phyloP scores from a whole-genome alignment of 768 basidiomycete genomes.

The Lactifluus piperatus region DNA sequence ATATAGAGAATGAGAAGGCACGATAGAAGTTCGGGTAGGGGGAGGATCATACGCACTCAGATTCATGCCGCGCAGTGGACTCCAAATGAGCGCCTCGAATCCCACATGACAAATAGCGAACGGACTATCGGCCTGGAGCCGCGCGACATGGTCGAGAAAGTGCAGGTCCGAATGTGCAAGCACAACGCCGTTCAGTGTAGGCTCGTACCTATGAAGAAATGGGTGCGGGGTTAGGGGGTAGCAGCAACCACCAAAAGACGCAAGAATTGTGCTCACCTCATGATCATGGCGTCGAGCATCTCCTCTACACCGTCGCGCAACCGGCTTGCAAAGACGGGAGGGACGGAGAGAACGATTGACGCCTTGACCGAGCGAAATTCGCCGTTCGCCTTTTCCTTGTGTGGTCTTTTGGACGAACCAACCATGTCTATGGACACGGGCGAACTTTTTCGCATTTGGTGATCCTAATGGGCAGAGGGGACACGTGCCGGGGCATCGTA shows the following conservation, averaged over 20 bases:
- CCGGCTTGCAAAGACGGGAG: constrained; percentile 73
- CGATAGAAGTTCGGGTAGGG: background rate
- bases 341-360: constrained; percentile 63
- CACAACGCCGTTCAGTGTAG: constrained; percentile 79
- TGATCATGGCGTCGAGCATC: constrained; percentile 89
- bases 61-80: constrained; percentile 71
- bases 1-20: background rate
- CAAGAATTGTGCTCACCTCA: constrained; percentile 53
- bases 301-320: constrained; percentile 73
- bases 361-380: constrained; percentile 60
- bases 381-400: constrained; percentile 22
- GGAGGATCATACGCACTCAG: constrained; percentile 45
- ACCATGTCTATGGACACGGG: constrained; percentile 22
- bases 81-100: constrained; percentile 87
- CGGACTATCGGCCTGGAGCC: constrained; percentile 76
- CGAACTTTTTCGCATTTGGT: constrained; percentile 11
- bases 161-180: constrained; percentile 73
- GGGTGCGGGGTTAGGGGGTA: background rate
- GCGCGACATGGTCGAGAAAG: constrained; percentile 56
- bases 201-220: constrained; percentile 59
- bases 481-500: too few species aligned
- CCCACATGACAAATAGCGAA: constrained; percentile 65
- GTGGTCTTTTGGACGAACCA: constrained; percentile 25
- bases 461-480: background rate
- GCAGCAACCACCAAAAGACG: constrained; percentile 3